Evolutionary conservation across 2,329 filamentous ascomycete genomes (phyloP), one percentile per base, ranked within the genome.

Genomic region (Dissoconium aciculare): DNA sequence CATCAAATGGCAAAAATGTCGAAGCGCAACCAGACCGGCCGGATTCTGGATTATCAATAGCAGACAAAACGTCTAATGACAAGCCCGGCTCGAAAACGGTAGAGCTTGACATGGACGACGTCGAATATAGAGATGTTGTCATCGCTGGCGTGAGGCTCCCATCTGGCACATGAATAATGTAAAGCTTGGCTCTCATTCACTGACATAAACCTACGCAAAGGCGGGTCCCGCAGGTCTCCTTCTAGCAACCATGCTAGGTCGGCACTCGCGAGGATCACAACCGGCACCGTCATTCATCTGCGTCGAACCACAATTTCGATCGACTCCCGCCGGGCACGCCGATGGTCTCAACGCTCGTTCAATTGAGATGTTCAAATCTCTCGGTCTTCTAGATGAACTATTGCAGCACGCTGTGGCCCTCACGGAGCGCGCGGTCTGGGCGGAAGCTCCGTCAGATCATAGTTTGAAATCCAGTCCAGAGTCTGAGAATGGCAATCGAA

Each of bases 371-470:
- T 58, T 61, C 31, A 57, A 81, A 42, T 71, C 65, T 32, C 73
- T 80, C 38, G 74, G 67, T 0, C 66, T 81, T 29, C 70, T 58
- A 1, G 63, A 78, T 37, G 56, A 65, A 3, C 65, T 62, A 1
- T 74, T 66, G 69, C 68, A 68, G 24, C 74, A 79, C 40, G 61
- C 66, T 5, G 74, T 74, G 46, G 68, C 70, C 39, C 67, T 78
- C 61, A 54, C 74, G 4, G 74, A 76, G 54, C 67, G 19, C 8
- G 19, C 19, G 8, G n/a, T 8, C 8, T 23, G 19, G 19, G 19
- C 19, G 8, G 19, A 23, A n/a, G n/a, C 19, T n/a, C 19, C 19
- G n/a, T 23, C 19, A 8, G n/a, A n/a, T n/a, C n/a, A n/a, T n/a
- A 8, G 74, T 34, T 49, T 47, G 12, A 54, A 59, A 28, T 60